Conservation (phyloP, 2,329 filamentous ascomycete species). For the Aureobasidium zeae region DNA sequence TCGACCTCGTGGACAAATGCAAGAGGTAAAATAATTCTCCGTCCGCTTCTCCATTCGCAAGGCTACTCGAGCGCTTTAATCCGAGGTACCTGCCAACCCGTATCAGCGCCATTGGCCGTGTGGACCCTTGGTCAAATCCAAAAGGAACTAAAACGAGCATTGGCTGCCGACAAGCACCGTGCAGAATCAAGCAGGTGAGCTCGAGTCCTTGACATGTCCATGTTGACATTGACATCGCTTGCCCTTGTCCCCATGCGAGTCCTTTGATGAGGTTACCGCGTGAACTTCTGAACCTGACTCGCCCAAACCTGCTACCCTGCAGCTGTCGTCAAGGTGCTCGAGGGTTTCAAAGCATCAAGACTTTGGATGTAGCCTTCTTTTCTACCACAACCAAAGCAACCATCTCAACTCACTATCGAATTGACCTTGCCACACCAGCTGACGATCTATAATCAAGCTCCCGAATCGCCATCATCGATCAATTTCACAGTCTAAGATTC, state of each 20-base stretch:
- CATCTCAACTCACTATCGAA: conserved; percentile 6
- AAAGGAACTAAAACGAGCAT: conserved; percentile 12
- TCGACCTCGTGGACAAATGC: conserved; percentile 2
- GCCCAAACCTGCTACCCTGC: conserved; percentile 6
- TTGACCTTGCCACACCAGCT: conserved; percentile 13
- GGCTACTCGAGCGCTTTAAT: conserved; percentile 11
- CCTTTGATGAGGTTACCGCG: conserved; percentile 8
- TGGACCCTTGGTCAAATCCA: conserved; percentile 15
- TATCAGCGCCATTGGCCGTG: conserved; percentile 14
- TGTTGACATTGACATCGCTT: conserved; percentile 15
- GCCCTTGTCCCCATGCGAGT: conserved; percentile 12
- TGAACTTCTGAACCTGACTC: conserved; percentile 12
- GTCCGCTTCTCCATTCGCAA: conserved; percentile 2
- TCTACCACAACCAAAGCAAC: no score
- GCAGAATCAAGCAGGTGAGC: conserved; percentile 16
- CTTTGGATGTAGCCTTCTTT: conserved; percentile 11
- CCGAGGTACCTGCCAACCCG: conserved; percentile 14
- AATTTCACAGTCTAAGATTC: conserved; percentile 16
- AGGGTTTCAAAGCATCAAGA: conserved; percentile 2
- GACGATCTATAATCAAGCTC: conserved; percentile 12
- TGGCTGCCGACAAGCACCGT: conserved; percentile 15
- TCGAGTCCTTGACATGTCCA: conserved; percentile 15
- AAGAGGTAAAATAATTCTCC: conserved; percentile 17
- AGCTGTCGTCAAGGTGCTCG: conserved; percentile 14
- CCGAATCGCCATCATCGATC: conserved; percentile 11